These are phyloP conservation scores for Bathelium albidoporum DNA, from an alignment of 495 filamentous ascomycete genomes.

Conservation along the genomic window DNA sequence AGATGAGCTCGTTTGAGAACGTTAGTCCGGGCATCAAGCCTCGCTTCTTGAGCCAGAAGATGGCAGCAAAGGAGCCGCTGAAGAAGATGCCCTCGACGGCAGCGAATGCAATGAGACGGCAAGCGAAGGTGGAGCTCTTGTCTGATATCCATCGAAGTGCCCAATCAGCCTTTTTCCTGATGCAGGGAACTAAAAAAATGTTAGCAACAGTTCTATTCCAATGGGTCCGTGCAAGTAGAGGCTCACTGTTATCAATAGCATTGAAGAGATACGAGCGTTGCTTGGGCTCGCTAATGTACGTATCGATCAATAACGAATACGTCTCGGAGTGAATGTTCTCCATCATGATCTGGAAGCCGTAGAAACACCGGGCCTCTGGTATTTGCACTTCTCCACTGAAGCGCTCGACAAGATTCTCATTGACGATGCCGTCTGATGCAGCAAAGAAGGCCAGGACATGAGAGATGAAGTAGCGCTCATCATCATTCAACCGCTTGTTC, in stretches of 20 bases:
- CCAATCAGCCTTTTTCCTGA: constrained; percentile 97
- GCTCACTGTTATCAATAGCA: constrained; percentile 89
- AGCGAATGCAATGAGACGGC: constrained; percentile 92
- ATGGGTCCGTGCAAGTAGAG: not conserved
- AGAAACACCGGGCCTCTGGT: constrained; percentile 98
- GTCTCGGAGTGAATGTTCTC: constrained; percentile 99
- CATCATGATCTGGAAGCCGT: constrained; percentile 99
- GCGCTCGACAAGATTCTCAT: constrained; percentile 96
- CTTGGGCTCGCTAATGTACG: constrained; percentile 97
- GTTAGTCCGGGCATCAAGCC: constrained; percentile 96
- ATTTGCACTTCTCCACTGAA: constrained; percentile 97
- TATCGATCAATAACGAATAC: constrained; percentile 98
- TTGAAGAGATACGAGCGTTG: constrained; percentile 95
- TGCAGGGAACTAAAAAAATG: constrained; percentile 65
- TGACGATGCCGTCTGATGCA: constrained; percentile 98
- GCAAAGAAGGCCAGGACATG: constrained; percentile 99
- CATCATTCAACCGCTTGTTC: constrained; percentile 93
- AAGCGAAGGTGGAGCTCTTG: constrained; percentile 83
- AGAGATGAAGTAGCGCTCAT: constrained; percentile 96
- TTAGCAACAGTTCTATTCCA: constrained; percentile 20
- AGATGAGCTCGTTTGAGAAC: constrained; percentile 99
- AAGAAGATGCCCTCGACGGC: constrained; percentile 99
- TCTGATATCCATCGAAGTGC: constrained; percentile 91
- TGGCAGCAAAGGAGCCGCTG: constrained; percentile 96
- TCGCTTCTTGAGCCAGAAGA: constrained; percentile 99